Conservation (phyloP, 2,329 filamentous ascomycete genomes). For the Botrytis fabae region DNA sequence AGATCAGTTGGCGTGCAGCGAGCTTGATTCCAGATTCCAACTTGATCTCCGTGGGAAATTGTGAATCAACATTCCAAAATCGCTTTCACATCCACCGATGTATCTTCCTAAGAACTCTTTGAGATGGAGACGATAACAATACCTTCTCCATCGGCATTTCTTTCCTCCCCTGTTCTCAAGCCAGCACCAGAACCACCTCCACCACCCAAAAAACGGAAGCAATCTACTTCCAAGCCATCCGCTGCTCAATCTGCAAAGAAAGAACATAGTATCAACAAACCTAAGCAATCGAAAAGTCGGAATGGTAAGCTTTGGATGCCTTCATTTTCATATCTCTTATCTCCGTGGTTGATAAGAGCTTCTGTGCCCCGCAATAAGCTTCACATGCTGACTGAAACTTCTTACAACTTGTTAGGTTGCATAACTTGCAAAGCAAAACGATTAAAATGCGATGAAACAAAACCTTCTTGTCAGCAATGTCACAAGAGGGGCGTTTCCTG, state of each 20-base stretch:
- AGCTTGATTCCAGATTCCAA: slow-evolving; percentile 5
- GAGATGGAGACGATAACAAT: slow-evolving; percentile 60
- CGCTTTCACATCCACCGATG: slow-evolving; percentile 28
- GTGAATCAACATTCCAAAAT: slow-evolving; percentile 8
- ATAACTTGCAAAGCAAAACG: slow-evolving; percentile 73
- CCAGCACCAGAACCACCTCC: slow-evolving; percentile 37
- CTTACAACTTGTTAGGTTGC: slow-evolving; percentile 54
- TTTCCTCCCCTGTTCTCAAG: slow-evolving; percentile 43
- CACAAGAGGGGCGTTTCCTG: slow-evolving; percentile 63
- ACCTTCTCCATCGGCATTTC: slow-evolving; percentile 58
- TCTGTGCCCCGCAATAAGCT: slow-evolving; percentile 16
- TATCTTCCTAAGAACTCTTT: slow-evolving; percentile 29
- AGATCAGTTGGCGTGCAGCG: neutral
- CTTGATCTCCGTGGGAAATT: neutral
- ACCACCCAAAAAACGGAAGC: slow-evolving; percentile 32
- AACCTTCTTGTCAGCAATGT: slow-evolving; percentile 67
- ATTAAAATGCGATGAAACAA: slow-evolving; percentile 72
- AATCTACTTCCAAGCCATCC: slow-evolving; percentile 30
- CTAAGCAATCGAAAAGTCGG: slow-evolving; percentile 73
- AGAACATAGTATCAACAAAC: slow-evolving; percentile 51
- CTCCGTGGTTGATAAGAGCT: slow-evolving; percentile 32
- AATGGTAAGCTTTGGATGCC: slow-evolving; percentile 58
- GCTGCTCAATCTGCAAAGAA: slow-evolving; percentile 33
- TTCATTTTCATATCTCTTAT: slow-evolving; percentile 30
- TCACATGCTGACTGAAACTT: slow-evolving; percentile 26